phyloP scores from a whole-genome alignment of 2,329 filamentous ascomycete genomes.

The Sclerotinia sclerotiorum region DNA sequence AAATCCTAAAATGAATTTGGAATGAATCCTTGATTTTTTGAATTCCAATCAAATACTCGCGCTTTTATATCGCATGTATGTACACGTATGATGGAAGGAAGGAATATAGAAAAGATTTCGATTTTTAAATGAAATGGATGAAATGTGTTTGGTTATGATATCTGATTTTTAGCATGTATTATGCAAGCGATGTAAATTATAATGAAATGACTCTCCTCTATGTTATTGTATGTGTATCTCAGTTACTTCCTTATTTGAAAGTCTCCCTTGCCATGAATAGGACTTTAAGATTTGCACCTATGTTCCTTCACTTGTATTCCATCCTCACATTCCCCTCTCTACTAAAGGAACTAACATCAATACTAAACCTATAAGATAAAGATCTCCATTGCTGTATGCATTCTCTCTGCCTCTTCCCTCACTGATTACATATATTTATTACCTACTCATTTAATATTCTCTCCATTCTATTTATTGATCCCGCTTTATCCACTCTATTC shows the following conservation, averaged over 20 bases:
- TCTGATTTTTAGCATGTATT: conserved; percentile 16
- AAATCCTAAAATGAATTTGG: background rate
- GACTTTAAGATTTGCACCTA: background rate
- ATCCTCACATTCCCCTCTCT: background rate
- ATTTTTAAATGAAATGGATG: conserved; percentile 2
- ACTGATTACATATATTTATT: too few relatives aligned
- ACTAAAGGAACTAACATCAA: too few relatives aligned
- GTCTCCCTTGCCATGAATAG: background rate
- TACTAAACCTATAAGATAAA: too few relatives aligned
- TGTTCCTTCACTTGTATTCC: background rate
- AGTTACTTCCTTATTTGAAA: background rate
- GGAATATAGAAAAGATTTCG: conserved; percentile 10
- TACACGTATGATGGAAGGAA: conserved; percentile 7
- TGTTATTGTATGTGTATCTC: background rate
- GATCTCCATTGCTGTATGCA: too few relatives aligned
- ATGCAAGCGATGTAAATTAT: conserved; percentile 15
- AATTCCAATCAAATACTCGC: background rate
- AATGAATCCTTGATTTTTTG: background rate
- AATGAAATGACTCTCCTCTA: conserved; percentile 22
- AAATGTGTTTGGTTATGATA: background rate
- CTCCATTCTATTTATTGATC: too few relatives aligned
- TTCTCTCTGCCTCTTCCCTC: too few relatives aligned
- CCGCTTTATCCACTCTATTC: too few relatives aligned
- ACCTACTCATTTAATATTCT: too few relatives aligned
- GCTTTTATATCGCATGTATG: conserved; percentile 9